These are phyloP conservation scores for Pleomassaria siparia DNA, from an alignment of 2,329 filamentous ascomycete species.

Conservation along the genomic window DNA sequence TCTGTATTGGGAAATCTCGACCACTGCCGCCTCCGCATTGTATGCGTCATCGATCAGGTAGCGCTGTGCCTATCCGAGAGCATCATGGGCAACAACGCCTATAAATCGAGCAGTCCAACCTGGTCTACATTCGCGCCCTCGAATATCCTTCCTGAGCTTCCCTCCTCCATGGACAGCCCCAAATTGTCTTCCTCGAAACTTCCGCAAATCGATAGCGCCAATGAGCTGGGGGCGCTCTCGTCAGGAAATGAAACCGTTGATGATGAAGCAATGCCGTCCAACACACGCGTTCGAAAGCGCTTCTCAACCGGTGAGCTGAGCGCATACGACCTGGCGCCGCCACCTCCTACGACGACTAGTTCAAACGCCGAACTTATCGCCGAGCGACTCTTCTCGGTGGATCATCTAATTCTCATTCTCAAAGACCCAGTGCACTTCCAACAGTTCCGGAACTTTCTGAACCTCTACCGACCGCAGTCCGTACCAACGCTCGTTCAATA, in stretches of 20 bases:
- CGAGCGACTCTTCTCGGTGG: constrained; percentile 63
- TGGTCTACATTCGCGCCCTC: constrained; percentile 12
- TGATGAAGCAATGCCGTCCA: background rate
- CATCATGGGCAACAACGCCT: background rate
- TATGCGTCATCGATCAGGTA: constrained; percentile 1
- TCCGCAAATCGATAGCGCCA: constrained; percentile 3
- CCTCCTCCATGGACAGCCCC: background rate
- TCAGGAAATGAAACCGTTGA: background rate
- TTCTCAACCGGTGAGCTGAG: constrained; percentile 15
- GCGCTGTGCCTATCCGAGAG: background rate
- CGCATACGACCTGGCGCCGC: constrained; percentile 27
- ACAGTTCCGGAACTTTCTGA: constrained; percentile 66
- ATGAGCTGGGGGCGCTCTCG: background rate
- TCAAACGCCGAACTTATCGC: constrained; percentile 55
- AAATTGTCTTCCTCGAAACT: background rate
- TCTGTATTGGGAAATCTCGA: background rate
- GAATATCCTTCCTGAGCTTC: constrained; percentile 7
- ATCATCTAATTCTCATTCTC: constrained; percentile 66
- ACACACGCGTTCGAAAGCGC: constrained; percentile 8
- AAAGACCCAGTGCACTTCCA: constrained; percentile 61
- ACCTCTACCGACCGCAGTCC: constrained; percentile 59
- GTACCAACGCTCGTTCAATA: constrained; percentile 68
- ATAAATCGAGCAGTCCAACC: constrained; percentile 17
- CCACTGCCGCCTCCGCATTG: background rate
- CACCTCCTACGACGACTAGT: constrained; percentile 21